Evolutionary conservation across 768 basidiomycete species (phyloP), one percentile per base, ranked within the genome.

Genomic region (Lactarius psammicola): DNA sequence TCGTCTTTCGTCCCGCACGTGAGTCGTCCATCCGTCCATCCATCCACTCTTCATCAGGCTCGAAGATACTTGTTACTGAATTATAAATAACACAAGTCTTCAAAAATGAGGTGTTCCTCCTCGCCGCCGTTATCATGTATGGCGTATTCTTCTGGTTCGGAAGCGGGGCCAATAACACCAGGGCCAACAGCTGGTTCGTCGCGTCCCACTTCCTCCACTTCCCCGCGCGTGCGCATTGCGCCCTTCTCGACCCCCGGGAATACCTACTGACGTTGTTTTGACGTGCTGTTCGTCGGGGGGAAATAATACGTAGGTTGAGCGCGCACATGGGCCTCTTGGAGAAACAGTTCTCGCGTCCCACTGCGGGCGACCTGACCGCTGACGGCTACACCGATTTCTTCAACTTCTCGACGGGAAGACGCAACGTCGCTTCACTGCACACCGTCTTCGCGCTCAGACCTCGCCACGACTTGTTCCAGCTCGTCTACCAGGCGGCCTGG

Each of bases 321-420:
- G 82, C 85, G 23, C 84, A 93, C 75, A 75, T 78, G 28, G 76
- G 81, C 9, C 74, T 91, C 69, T 82, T 89, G 65, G 74, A 81
- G 54, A 76, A 82, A 40, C 93, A 96, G 75, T 97, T 97, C 78
- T 87, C 91, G 13, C 82, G 78, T 55, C 88, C 92, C 1, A 79
- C 81, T 10, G 80, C 78, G 40, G 78, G 78, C 5, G 85, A 84
- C 11, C 76, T 89, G 57, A 81, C 81, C 38, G 63, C 80, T 46
- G 93, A 94, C 71, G 92, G 92, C 23, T 80, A 87, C 71, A 81
- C 87, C 3, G 92, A 94, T 78, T 90, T 87, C 73, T 91, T 93
- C 79, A 82, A 82, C 73, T 97, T 90, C 78, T 92, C 92, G 49
- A 94, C 94, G 2, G 95, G 95, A 61, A 80, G 95, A 66, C 88